phyloP scores from a whole-genome alignment of 176 grass and related monocot genomes.

The Rhipidocladum racemiflorum region DNA sequence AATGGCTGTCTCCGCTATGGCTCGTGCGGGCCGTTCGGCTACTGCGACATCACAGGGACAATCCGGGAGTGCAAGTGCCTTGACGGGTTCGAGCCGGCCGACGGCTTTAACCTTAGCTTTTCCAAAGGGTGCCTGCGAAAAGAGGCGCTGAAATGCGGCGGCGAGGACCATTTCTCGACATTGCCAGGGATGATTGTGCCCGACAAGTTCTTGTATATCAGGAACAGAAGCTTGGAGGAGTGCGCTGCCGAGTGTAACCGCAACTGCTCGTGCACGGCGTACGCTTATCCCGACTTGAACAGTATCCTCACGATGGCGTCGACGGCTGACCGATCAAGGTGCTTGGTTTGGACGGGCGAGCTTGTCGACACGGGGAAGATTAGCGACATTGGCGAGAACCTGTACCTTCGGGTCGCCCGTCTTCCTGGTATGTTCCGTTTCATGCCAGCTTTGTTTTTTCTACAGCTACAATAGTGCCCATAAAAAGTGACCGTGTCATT shows the following conservation, averaged over 20 bases:
- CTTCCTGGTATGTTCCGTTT: conserved; percentile 31
- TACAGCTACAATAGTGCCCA: too few species aligned
- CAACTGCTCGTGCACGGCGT: conserved; percentile 51
- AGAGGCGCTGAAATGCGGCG: not conserved
- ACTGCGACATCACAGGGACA: too few species aligned
- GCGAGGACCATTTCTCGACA: not conserved
- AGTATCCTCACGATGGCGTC: too few species aligned
- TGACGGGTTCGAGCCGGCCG: not conserved
- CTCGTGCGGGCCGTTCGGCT: too few species aligned
- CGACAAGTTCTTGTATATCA: not conserved
- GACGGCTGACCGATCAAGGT: conserved; percentile 25
- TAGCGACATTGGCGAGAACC: conserved; percentile 1
- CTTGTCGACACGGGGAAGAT: conserved; percentile 36
- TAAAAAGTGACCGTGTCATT: too few species aligned
- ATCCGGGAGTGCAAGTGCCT: too few species aligned
- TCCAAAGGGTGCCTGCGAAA: conserved; percentile 34
- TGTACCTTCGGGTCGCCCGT: conserved; percentile 38
- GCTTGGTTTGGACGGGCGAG: conserved; percentile 49
- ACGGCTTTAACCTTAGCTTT: not conserved
- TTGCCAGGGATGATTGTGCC: conserved; percentile 29
- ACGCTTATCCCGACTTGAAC: conserved; percentile 21
- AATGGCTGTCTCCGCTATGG: not conserved
- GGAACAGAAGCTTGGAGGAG: conserved; percentile 29
- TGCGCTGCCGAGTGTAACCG: conserved; percentile 34
- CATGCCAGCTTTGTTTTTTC: not conserved